Evolutionary conservation across 2,329 filamentous ascomycete genomes (phyloP).

Genomic region (Pseudocercospora cruenta): DNA sequence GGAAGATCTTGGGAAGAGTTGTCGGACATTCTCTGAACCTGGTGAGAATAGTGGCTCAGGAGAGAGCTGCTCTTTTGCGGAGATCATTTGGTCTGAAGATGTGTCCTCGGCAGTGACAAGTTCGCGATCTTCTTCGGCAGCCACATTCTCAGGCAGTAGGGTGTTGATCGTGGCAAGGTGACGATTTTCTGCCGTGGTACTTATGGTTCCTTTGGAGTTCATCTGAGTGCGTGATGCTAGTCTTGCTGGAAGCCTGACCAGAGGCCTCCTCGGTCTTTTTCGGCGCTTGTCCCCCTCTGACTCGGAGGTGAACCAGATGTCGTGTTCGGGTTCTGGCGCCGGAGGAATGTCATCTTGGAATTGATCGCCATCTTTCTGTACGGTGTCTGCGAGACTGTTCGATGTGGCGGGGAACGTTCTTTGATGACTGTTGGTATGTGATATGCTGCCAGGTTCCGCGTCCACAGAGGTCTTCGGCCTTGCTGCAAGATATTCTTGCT

Average conservation of each 20-base stretch:
- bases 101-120: slow-evolving; percentile 18
- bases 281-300: slow-evolving; percentile 24
- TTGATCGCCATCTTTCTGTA: slow-evolving; percentile 7
- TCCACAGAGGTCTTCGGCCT: background rate
- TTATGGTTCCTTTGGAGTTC: slow-evolving; percentile 22
- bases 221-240: slow-evolving; percentile 29
- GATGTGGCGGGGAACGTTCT: background rate
- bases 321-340: slow-evolving; percentile 25
- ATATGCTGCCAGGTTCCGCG: background rate
- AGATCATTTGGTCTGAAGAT: slow-evolving; percentile 27
- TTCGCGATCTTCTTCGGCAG: background rate
- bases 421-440: background rate
- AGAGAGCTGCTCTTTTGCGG: slow-evolving; percentile 25
- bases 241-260: slow-evolving; percentile 24
- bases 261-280: slow-evolving; percentile 2
- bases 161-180: background rate
- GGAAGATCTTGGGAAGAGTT: slow-evolving; percentile 35
- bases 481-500: background rate
- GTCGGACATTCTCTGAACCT: slow-evolving; percentile 31
- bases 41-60: slow-evolving; percentile 25
- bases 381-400: background rate
- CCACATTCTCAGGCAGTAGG: background rate
- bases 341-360: slow-evolving; percentile 25
- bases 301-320: slow-evolving; percentile 40
- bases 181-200: slow-evolving; percentile 14